Evolutionary conservation across 495 filamentous ascomycete species (phyloP).

Genomic region (Aspergillus cavernicola): DNA sequence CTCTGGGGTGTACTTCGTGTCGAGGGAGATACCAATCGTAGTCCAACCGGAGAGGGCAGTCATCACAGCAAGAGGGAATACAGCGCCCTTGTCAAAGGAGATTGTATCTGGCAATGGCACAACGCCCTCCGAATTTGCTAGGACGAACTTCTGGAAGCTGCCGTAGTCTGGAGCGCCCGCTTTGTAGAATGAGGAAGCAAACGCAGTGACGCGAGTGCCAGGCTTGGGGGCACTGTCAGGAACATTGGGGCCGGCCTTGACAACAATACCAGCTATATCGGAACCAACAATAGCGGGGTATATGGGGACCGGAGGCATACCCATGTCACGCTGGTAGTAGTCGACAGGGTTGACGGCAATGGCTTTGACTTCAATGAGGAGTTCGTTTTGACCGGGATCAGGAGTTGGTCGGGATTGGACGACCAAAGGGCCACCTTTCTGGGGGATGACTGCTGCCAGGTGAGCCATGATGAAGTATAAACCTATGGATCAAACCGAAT

Average conservation of each 20-base stretch:
- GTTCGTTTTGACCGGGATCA: neutral
- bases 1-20: constrained; percentile 22
- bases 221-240: constrained; percentile 21
- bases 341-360: constrained; percentile 48
- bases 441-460: constrained; percentile 1
- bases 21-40: constrained; percentile 31
- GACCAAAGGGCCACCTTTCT: neutral
- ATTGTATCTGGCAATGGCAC: constrained; percentile 32
- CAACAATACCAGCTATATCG: constrained; percentile 38
- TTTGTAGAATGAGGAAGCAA: constrained; percentile 31
- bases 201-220: constrained; percentile 34
- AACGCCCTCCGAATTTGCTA: constrained; percentile 22
- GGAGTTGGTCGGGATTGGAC: neutral
- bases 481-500: too few relatives aligned
- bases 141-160: constrained; percentile 35
- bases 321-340: constrained; percentile 28
- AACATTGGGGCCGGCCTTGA: constrained; percentile 31
- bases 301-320: constrained; percentile 22
- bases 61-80: constrained; percentile 35
- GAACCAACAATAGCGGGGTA: constrained; percentile 42
- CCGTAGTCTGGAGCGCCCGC: constrained; percentile 32
- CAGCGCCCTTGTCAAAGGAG: constrained; percentile 35
- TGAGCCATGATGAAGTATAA: neutral
- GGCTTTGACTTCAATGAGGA: constrained; percentile 6
- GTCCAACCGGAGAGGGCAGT: constrained; percentile 25